Conservation (phyloP, 768 basidiomycete species). For the Rhizopogon roseolus region DNA sequence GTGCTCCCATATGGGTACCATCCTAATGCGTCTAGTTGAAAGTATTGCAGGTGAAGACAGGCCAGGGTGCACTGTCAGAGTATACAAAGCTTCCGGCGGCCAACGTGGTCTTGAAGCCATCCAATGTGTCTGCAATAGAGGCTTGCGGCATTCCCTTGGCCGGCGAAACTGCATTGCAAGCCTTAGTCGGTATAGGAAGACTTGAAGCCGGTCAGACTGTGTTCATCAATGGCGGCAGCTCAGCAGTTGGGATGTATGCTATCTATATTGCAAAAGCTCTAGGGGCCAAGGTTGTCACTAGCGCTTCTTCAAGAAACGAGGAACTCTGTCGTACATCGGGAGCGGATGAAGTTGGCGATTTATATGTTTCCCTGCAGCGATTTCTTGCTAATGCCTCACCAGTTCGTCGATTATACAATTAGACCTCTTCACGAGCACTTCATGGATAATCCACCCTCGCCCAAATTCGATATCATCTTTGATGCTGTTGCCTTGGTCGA, state of each 20-base stretch:
- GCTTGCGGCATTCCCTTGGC: slow-evolving; percentile 61
- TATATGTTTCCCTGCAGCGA: background rate
- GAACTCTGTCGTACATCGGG: slow-evolving; percentile 53
- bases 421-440: slow-evolving; percentile 45
- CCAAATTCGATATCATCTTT: slow-evolving; percentile 53
- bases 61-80: slow-evolving; percentile 55
- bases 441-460: slow-evolving; percentile 35
- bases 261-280: slow-evolving; percentile 69
- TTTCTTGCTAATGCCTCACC: background rate
- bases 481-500: slow-evolving; percentile 53
- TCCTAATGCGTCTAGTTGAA: background rate
- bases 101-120: slow-evolving; percentile 28
- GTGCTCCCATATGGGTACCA: background rate
- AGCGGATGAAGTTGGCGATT: slow-evolving; percentile 58
- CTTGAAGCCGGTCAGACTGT: slow-evolving; percentile 57
- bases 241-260: slow-evolving; percentile 62
- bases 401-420: slow-evolving; percentile 63
- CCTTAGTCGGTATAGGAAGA: slow-evolving; percentile 40
- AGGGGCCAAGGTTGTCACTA: slow-evolving; percentile 54
- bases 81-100: slow-evolving; percentile 44
- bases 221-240: slow-evolving; percentile 69
- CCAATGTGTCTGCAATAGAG: slow-evolving; percentile 45
- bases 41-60: slow-evolving; percentile 30
- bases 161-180: slow-evolving; percentile 54
- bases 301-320: slow-evolving; percentile 57